A percentile compares a stretch with the other conserved stretches of the same genome.
Evolutionary conservation across 305 asterid genomes (phyloP).

Genomic region (Fraxinus velutina): DNA sequence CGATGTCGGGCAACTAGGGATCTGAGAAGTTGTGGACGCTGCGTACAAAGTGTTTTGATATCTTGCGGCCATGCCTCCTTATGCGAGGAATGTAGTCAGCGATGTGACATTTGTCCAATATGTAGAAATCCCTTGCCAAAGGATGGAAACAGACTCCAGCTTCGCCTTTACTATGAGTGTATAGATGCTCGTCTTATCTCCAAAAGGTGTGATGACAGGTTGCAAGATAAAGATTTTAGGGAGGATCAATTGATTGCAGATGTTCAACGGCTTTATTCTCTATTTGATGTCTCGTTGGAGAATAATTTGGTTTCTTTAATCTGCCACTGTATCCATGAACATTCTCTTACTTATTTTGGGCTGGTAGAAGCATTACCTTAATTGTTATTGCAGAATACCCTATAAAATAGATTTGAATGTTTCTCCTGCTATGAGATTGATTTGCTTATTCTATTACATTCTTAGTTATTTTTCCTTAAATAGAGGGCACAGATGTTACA

Average conservation of each 20-base stretch:
- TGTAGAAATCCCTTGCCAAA: constrained; percentile 66
- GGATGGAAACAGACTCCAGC: constrained; percentile 56
- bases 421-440: constrained; percentile 13
- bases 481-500: constrained; percentile 60
- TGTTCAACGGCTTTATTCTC: constrained; percentile 70
- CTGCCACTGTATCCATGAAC: constrained; percentile 86
- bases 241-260: constrained; percentile 62
- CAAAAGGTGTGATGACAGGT: constrained; percentile 68
- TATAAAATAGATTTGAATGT: neutral
- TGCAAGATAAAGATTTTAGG: constrained; percentile 56
- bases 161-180: constrained; percentile 83
- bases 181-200: constrained; percentile 86
- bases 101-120: constrained; percentile 88
- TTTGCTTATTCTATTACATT: constrained; percentile 10
- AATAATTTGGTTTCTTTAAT: constrained; percentile 75
- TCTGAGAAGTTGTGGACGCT: constrained; percentile 84
- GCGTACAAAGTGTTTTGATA: constrained; percentile 61
- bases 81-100: constrained; percentile 90
- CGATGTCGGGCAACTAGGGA: constrained; percentile 93
- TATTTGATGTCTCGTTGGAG: constrained; percentile 88
- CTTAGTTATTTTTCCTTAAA: constrained; percentile 49
- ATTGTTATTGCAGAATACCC: constrained; percentile 1
- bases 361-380: neutral
- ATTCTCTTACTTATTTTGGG: constrained; percentile 20
- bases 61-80: constrained; percentile 90